phyloP scores from a whole-genome alignment of 805 yeast species.

The Teunomyces funiuensis region DNA sequence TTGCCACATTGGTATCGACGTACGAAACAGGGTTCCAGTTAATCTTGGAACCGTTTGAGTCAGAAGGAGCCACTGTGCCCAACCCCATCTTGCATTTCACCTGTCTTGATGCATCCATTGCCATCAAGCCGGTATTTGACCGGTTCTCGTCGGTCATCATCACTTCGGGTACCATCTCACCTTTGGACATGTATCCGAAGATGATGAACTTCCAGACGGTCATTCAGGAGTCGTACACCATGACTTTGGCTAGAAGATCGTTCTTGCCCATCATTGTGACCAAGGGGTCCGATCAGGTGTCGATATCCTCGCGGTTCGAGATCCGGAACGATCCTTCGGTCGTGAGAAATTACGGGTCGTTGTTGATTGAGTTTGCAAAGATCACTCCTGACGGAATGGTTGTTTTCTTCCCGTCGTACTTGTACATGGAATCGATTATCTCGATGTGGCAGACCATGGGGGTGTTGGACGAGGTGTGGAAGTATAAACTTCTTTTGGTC shows the following conservation, averaged over 20 bases:
- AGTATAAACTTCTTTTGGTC: slow-evolving; percentile 88
- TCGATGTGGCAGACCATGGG: slow-evolving; percentile 99
- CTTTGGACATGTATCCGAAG: slow-evolving; percentile 97
- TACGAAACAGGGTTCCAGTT: slow-evolving; percentile 91
- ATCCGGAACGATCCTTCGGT: slow-evolving; percentile 97
- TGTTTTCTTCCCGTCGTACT: slow-evolving; percentile 94
- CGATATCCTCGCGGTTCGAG: slow-evolving; percentile 93
- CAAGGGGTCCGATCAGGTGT: slow-evolving; percentile 97
- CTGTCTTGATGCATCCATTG: slow-evolving; percentile 96
- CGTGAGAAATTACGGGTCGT: slow-evolving; percentile 93
- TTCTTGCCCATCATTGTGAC: slow-evolving; percentile 95
- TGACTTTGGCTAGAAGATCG: slow-evolving; percentile 90
- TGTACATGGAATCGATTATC: slow-evolving; percentile 96
- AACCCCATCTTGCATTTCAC: slow-evolving; percentile 92
- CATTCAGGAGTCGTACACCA: slow-evolving; percentile 89
- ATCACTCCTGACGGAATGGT: slow-evolving; percentile 98
- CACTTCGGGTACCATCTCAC: slow-evolving; percentile 97
- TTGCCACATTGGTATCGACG: slow-evolving; percentile 93
- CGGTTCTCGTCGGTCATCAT: slow-evolving; percentile 88
- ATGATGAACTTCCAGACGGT: slow-evolving; percentile 94
- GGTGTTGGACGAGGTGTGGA: slow-evolving; percentile 97
- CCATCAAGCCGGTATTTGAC: slow-evolving; percentile 95
- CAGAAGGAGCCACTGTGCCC: slow-evolving; percentile 91
- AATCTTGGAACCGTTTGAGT: slow-evolving; percentile 93
- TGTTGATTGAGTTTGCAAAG: slow-evolving; percentile 88